These are phyloP conservation scores for Pittosporum tobira DNA, from an alignment of 129 eudicot species.

Conservation along the genomic window DNA sequence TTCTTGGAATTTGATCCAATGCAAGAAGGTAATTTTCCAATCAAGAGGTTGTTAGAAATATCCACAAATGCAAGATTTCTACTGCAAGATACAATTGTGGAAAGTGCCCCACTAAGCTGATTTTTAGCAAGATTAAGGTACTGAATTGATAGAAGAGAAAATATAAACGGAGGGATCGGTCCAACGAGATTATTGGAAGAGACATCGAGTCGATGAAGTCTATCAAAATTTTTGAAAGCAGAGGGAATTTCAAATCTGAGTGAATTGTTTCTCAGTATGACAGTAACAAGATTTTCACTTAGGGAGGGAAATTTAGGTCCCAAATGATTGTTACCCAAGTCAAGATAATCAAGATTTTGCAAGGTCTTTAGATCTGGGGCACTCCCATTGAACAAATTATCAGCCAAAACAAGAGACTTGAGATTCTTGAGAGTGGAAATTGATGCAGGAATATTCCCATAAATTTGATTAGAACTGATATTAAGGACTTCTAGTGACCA, in stretches of 20 bases:
- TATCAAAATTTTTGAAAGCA: slow-evolving; percentile 29
- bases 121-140: slow-evolving; percentile 57
- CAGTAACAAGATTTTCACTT: slow-evolving; percentile 34
- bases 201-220: slow-evolving; percentile 52
- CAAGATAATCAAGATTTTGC: slow-evolving; percentile 41
- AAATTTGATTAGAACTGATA: slow-evolving; percentile 69
- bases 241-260: slow-evolving; percentile 50
- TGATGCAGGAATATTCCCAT: slow-evolving; percentile 56
- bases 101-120: slow-evolving; percentile 69
- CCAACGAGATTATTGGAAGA: slow-evolving; percentile 72
- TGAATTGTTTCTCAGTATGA: slow-evolving; percentile 49
- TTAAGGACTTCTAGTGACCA: slow-evolving; percentile 53
- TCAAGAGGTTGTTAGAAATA: slow-evolving; percentile 72
- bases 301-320: slow-evolving; percentile 75
- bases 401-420: slow-evolving; percentile 37
- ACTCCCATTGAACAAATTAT: slow-evolving; percentile 64
- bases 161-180: slow-evolving; percentile 56
- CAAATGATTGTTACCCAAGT: slow-evolving; percentile 56
- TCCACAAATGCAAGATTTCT: slow-evolving; percentile 49
- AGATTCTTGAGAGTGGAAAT: slow-evolving; percentile 40
- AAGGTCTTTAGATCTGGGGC: slow-evolving; percentile 62
- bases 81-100: slow-evolving; percentile 36
- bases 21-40: slow-evolving; percentile 80
- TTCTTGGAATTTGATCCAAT: slow-evolving; percentile 36
- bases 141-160: slow-evolving; percentile 53